Conservation (phyloP, 78 protist genomes). For the Tieghemostelium lacteum region DNA sequence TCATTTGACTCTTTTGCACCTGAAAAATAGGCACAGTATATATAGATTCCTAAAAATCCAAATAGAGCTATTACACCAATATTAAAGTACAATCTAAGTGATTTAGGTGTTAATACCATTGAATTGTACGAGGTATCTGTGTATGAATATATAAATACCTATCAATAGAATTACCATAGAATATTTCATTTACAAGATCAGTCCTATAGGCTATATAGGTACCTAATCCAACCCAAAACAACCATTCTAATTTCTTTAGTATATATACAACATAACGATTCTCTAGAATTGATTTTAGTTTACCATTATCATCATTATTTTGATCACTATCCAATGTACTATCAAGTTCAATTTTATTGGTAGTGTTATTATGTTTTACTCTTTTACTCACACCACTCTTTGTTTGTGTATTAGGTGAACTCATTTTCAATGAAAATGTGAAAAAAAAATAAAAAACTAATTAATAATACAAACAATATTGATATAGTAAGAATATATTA, state of each 20-base stretch:
- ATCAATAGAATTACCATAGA: background rate
- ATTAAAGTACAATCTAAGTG: background rate
- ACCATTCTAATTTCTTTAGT: background rate
- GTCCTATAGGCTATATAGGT: background rate
- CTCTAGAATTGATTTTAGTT: background rate
- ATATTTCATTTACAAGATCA: background rate
- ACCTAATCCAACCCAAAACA: background rate
- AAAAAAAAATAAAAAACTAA: no score
- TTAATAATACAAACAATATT: no score
- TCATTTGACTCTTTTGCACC: background rate
- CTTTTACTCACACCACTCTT: no score
- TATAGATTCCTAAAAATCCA: background rate
- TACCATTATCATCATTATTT: background rate
- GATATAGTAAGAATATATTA: no score
- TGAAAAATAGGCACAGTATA: background rate
- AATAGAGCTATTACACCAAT: background rate
- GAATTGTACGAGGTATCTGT: background rate
- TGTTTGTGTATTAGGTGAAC: no score
- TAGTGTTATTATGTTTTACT: no score
- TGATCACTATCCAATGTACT: background rate
- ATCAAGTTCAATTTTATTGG: no score
- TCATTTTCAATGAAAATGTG: no score
- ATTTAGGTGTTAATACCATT: no score
- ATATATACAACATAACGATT: background rate
- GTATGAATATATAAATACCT: background rate